Evolutionary conservation across 1,284 basidiomycete genomes (phyloP).

Genomic region (Rhodotorula sp.): DNA sequence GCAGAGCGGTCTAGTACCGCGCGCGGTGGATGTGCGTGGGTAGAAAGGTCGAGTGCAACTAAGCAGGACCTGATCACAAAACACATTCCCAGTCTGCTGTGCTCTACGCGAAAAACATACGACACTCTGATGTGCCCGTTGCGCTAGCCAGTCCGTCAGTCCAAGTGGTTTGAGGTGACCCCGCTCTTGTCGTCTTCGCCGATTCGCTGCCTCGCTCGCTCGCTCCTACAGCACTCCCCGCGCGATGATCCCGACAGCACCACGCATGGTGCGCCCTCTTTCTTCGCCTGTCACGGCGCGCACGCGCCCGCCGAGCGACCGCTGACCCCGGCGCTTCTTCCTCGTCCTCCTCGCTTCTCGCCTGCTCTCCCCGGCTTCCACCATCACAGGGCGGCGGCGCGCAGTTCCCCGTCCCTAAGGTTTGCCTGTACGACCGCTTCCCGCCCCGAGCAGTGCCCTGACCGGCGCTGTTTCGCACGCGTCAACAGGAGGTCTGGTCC

Average conservation of each 20-base stretch:
- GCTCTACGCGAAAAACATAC: no score
- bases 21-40: no score
- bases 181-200: no score
- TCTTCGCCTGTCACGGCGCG: no score
- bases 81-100: no score
- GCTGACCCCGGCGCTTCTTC: conserved; percentile 1
- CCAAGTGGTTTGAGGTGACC: no score
- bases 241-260: conserved; percentile 31
- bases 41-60: no score
- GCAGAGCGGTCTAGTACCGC: no score
- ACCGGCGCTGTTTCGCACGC: neutral
- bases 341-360: neutral
- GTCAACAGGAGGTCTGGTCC: conserved; percentile 57
- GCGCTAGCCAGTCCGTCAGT: no score
- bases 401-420: conserved; percentile 60
- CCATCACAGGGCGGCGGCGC: conserved; percentile 49
- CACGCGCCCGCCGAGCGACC: neutral
- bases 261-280: conserved; percentile 11
- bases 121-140: no score
- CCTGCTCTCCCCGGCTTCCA: neutral
- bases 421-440: neutral
- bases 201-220: no score
- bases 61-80: no score
- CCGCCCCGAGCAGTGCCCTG: neutral
- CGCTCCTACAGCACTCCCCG: neutral